phyloP scores from a whole-genome alignment of 305 asterid species.

The Fraxinus ornus region DNA sequence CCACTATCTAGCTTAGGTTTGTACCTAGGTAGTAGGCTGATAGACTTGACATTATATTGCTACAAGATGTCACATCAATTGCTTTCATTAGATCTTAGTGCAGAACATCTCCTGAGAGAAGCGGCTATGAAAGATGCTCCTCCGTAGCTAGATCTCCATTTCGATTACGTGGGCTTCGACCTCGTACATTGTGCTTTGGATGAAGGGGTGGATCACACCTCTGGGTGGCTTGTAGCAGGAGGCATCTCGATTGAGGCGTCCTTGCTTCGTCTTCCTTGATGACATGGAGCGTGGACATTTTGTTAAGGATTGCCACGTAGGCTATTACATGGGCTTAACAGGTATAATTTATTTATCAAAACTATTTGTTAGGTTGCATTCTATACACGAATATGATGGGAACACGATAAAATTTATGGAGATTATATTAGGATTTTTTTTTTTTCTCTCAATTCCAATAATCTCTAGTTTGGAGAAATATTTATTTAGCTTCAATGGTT shows the following conservation, averaged over 20 bases:
- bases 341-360: too few relatives aligned
- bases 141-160: neutral
- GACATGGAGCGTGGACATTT: too few relatives aligned
- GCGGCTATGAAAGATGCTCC: too few relatives aligned
- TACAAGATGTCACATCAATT: neutral
- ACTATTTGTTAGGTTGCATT: neutral
- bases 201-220: neutral
- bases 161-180: neutral
- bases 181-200: neutral
- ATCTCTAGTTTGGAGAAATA: neutral
- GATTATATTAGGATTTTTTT: too few relatives aligned
- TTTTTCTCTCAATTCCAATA: too few relatives aligned
- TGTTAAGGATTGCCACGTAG: too few relatives aligned
- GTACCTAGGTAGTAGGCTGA: neutral
- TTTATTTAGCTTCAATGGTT: neutral
- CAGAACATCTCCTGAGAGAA: neutral
- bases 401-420: neutral
- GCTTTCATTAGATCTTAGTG: neutral
- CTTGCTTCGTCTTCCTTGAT: too few relatives aligned
- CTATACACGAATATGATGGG: neutral
- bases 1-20: neutral
- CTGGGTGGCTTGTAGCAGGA: neutral
- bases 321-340: too few relatives aligned
- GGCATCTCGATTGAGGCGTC: neutral
- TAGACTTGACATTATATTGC: neutral